Conservation (phyloP, 371 early-diverging fungal species). For the Chytridium lagenaria region DNA sequence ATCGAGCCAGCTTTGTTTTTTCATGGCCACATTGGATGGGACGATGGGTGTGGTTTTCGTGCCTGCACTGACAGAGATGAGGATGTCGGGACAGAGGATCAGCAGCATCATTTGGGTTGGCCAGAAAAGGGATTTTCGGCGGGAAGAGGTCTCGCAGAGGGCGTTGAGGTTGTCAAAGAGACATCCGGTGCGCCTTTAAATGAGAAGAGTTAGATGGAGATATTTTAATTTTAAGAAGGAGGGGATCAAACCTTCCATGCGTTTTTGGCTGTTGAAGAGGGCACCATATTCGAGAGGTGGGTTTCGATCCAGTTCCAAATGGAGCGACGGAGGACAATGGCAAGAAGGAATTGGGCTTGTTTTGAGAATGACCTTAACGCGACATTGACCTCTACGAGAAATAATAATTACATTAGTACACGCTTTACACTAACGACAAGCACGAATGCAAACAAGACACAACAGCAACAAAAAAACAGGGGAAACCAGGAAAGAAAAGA, state of each 20-base stretch:
- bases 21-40: conserved; percentile 36
- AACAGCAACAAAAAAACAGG: conserved; percentile 6
- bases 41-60: conserved; percentile 15
- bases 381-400: conserved; percentile 63
- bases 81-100: conserved; percentile 80
- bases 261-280: conserved; percentile 70
- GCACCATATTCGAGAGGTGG: conserved; percentile 79
- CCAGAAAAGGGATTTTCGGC: conserved; percentile 77
- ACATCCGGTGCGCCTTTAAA: conserved; percentile 58
- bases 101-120: conserved; percentile 83
- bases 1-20: conserved; percentile 71
- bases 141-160: conserved; percentile 69
- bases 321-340: conserved; percentile 72
- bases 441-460: not conserved
- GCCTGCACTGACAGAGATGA: conserved; percentile 41
- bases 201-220: no score
- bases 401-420: conserved; percentile 16
- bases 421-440: not conserved
- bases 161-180: conserved; percentile 77
- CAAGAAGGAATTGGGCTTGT: conserved; percentile 70
- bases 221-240: conserved; percentile 11
- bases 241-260: conserved; percentile 68
- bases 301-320: conserved; percentile 93
- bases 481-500: not conserved
- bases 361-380: conserved; percentile 71